Evolutionary conservation across 2,329 filamentous ascomycete species (phyloP).

Genomic region (Monosporascus sp.): DNA sequence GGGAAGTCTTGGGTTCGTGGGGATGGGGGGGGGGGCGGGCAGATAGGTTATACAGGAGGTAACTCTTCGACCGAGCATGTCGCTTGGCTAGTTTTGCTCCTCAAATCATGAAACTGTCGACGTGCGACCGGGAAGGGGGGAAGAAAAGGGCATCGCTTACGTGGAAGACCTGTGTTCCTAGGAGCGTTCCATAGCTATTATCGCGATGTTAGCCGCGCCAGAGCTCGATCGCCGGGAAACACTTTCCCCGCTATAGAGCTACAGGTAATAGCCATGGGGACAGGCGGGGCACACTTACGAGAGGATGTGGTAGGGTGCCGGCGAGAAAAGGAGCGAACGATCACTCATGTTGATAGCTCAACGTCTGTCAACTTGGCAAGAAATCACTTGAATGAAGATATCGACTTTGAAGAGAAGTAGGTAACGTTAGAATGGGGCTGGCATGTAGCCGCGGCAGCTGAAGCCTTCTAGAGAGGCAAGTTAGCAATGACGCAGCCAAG

Average conservation of each 20-base stretch:
- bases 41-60: not conserved
- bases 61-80: not conserved
- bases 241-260: not conserved
- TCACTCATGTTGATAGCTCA: constrained; percentile 35
- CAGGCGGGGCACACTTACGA: constrained; percentile 45
- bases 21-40: not conserved
- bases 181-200: constrained; percentile 74
- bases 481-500: too few relatives aligned
- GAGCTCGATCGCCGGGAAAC: not conserved
- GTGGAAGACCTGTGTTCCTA: constrained; percentile 85
- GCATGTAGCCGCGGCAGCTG: too few relatives aligned
- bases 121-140: too few relatives aligned
- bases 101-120: too few relatives aligned
- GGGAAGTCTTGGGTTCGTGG: constrained; percentile 1
- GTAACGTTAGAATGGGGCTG: too few relatives aligned
- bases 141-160: constrained; percentile 34
- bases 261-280: constrained; percentile 3
- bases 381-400: not conserved
- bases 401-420: too few relatives aligned
- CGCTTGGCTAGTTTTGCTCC: not conserved
- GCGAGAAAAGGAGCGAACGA: constrained; percentile 52
- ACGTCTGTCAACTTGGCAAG: not conserved
- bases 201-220: constrained; percentile 1
- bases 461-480: too few relatives aligned
- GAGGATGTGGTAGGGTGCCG: constrained; percentile 71